Evolutionary conservation across 306 rosid species (phyloP), one percentile per base, ranked within the genome.

Genomic region (Malus orientalis): DNA sequence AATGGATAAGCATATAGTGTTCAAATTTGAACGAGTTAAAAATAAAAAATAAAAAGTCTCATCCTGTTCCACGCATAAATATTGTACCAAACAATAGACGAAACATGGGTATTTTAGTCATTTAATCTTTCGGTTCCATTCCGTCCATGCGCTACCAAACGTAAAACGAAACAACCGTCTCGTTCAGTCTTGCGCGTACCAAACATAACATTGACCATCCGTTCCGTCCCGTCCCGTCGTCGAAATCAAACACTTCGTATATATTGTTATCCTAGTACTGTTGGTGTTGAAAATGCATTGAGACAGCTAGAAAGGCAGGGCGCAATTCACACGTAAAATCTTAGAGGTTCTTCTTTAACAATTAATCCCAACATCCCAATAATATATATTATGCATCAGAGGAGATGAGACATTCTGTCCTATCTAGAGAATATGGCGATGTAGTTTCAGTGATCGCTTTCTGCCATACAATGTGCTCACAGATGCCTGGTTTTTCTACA

Each of bases 401-500:
- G 47, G 60, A 61, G 61, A 62, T 60, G 65, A 40, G 77, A 3
- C 45, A 62, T 62, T 62, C 70, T 62, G 33, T 40, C 47, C 33
- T 19, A 45, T 30, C 22, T 12, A 62, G 60, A 62, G 70, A 62
- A 45, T 74, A 45, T 62, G 55, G 78, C 12, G 61, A 10, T 45
- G 70, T 45, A 61, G 47, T 29, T 27, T 12, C 45, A 74, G 20
- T 27, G 60, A 29, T 45, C 19, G 8, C 11, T 13, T 19, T 61
- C 29, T 62, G 32, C 70, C 36, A 45, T 30, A 74, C 78, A 74
- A 45, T 30, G 78, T 74, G 78, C 78, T 62, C 47, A 29, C 8
- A 62, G 70, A 74, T 74, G 60, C 70, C 70, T 29, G 70, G 78
- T 74, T 62, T 62, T 44, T 47, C 47, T 42, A 62, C 70, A 44